Evolutionary conservation across 164 flowering plant species (phyloP).

Genomic region (Stephania yunnanensis): DNA sequence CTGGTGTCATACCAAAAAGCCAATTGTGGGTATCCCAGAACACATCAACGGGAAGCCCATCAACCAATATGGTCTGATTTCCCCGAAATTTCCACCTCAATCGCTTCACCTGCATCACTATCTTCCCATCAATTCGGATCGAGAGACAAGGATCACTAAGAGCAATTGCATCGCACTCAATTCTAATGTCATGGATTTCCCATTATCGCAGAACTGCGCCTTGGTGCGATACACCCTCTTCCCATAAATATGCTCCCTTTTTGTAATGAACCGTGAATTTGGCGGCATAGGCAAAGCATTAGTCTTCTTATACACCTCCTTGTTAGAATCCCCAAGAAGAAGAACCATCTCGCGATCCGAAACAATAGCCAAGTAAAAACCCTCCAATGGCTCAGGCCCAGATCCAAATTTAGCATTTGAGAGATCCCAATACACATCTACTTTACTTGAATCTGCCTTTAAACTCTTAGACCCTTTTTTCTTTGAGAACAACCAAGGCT

Average conservation of each 20-base stretch:
- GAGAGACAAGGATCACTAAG: conserved; percentile 45
- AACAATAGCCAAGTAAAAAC: conserved; percentile 54
- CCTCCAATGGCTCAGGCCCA: conserved; percentile 70
- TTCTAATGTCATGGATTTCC: conserved; percentile 48
- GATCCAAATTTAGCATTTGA: conserved; percentile 67
- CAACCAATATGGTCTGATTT: conserved; percentile 55
- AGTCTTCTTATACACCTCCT: conserved; percentile 70
- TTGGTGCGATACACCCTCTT: conserved; percentile 51
- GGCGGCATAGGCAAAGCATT: conserved; percentile 30
- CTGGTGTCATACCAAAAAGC: conserved; percentile 53
- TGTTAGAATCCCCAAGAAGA: conserved; percentile 67
- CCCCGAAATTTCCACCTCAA: conserved; percentile 77
- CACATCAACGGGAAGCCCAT: conserved; percentile 62
- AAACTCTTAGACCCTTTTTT: conserved; percentile 68
- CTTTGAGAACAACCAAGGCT: conserved; percentile 62
- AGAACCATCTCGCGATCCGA: conserved; percentile 50
- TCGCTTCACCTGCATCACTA: conserved; percentile 60
- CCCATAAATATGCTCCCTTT: conserved; percentile 65
- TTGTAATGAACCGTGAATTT: conserved; percentile 40
- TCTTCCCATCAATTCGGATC: conserved; percentile 52
- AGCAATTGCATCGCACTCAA: conserved; percentile 51
- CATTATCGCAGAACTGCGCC: conserved; percentile 59
- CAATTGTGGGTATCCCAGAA: conserved; percentile 90
- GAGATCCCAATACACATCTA: conserved; percentile 71
- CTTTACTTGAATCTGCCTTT: conserved; percentile 44